Evolutionary conservation across 495 filamentous ascomycete genomes (phyloP), one percentile per base, ranked within the genome.

Genomic region (Poronia punctata): DNA sequence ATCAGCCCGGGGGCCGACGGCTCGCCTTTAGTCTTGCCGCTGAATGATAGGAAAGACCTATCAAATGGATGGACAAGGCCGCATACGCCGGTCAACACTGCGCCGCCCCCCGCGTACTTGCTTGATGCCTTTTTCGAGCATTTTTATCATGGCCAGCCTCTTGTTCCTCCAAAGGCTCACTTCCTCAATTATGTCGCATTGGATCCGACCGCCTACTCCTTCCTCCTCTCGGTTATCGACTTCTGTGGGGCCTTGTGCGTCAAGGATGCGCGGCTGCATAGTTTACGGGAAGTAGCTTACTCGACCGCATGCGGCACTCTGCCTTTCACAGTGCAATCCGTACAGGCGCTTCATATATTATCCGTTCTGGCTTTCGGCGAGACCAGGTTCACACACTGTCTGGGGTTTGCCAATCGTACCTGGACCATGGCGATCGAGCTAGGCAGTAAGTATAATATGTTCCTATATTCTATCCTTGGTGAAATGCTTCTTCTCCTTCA

Each of bases 341-440:
- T 87, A 2, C 84, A 88, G 53, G 76, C 80, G 3, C 62, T 85
- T 22, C 56, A 86, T 10, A 54, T 88, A 4, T 67, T 79, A 22
- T 70, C 82, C 7, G 78, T 86, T 42, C 77, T 76, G 3, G 66
- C 84, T 4, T 79, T 86, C 45, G 76, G 75, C 18, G 68, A 73
- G 29, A 78, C 79, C 47, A 76, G 83, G 40, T 70, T 74, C 7
- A 50, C 58, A 15, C 68, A 74, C 38, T 71, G 76, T 7, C 61
- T 68, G 0, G 63, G 71, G 22, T 75, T 80, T 35, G 68, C 84
- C 3, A 61, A 72, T 32, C 55, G 60, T 17, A 82, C 82, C 0
- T 70, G 79, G 8, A 65, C 76, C 24, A 49, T 82, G 48, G 79
- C 82, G 3, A 61, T 84, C 9, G 76, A 83, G 12, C 55, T 87